Evolutionary conservation across 345 rosid genomes (phyloP), one percentile per base, ranked within the genome.

Genomic region (Pistacia integerrima): DNA sequence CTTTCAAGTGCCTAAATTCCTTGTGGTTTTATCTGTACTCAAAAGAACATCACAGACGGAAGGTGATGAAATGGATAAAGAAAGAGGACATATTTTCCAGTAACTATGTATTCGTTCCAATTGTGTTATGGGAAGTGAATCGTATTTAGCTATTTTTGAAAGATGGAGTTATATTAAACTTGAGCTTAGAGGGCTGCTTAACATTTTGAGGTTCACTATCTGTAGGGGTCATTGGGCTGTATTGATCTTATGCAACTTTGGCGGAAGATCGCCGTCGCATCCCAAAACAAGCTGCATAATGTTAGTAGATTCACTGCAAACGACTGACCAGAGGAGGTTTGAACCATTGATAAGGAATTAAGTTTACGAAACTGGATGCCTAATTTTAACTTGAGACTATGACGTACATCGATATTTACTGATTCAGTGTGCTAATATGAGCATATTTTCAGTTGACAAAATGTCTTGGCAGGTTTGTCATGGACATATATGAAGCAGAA

Each of bases 31-130:
- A n/a, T 59, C 10, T 63, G 72, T 82, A 87, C 80, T 62, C 49
- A 76, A 66, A 70, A 76, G 56, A 77, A 77, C 62, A 76, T 11
- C 80, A 5, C 11, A 84, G 73, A 73, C 82, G 13, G n/a, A 82
- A 72, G 64, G 90, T 84, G 67, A 71, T 87, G 55, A 49, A 35
- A n/a, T 87, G 86, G 85, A 84, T 87, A 56, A 79, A 77, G 77
- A 72, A 20, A 67, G 77, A 79, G 86, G 67, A 68, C 41, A 80
- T 87, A 35, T 84, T 87, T 44, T 68, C 62, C 0, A 87, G 84
- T 88, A 76, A 77, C 79, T 87, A 87, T 77, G 86, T 84, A 20
- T 56, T 87, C 65, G 79, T 87, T 73, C 90, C 90, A 12, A 82
- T 87, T 20, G 85, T 87, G 51, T 57, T 63, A 78, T 84, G 90